These are phyloP conservation scores for Rhodotorula sp. DNA, from an alignment of 1,284 basidiomycete species.

Conservation along the genomic window DNA sequence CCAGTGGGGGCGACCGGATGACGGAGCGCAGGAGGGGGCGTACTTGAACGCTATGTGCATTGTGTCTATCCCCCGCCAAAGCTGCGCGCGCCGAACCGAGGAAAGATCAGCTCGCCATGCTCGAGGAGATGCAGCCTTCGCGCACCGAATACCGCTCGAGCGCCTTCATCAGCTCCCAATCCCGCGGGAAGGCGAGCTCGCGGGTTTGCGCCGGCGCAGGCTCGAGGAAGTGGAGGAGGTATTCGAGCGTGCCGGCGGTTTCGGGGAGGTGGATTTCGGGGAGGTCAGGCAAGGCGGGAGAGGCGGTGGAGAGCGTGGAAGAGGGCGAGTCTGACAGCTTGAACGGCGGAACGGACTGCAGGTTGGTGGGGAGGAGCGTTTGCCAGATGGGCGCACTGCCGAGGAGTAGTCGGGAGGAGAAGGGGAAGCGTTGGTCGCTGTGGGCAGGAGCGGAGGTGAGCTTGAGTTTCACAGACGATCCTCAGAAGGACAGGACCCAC, in stretches of 20 bases:
- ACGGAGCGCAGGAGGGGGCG: not conserved
- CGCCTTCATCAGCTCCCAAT: constrained; percentile 14
- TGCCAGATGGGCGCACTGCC: not conserved
- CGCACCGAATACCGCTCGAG: not conserved
- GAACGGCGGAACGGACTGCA: no score
- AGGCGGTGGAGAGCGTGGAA: not conserved
- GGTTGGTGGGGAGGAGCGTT: not conserved
- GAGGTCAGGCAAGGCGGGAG: not conserved
- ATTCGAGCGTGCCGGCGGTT: not conserved
- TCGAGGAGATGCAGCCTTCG: rapidly evolving
- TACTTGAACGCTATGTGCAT: not conserved
- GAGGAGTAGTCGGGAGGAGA: constrained; percentile 3
- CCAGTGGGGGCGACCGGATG: no score
- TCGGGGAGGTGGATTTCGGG: not conserved
- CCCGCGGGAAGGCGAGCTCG: not conserved
- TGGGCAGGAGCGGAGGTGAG: not conserved
- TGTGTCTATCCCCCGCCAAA: not conserved
- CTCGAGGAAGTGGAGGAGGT: constrained; percentile 1
- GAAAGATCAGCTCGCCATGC: not conserved
- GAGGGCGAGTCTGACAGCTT: not conserved
- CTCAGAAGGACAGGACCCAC: not conserved
- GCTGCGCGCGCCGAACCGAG: not conserved
- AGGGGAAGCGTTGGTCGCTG: constrained; percentile 10
- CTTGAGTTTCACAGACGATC: not conserved
- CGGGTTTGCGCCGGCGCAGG: not conserved